phyloP scores from a whole-genome alignment of 1,284 basidiomycete species.

The Cutaneotrichosporon spelunceum region DNA sequence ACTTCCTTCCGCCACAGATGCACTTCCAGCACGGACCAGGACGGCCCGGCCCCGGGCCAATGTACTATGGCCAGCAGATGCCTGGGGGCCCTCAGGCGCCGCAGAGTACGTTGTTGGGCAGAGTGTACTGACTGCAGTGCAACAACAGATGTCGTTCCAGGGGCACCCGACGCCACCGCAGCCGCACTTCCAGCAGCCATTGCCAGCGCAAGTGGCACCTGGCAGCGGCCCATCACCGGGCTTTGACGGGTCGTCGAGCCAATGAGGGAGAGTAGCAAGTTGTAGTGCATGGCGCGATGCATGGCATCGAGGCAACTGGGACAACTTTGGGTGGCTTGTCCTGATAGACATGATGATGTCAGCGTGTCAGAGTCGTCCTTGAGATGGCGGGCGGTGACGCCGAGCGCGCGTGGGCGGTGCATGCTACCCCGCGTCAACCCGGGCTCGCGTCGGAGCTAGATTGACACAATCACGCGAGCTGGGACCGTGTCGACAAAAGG shows the following conservation, averaged over 20 bases:
- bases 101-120: conserved; percentile 34
- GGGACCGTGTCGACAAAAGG: too few relatives aligned
- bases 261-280: conserved; percentile 2
- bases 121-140: conserved; percentile 14
- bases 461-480: too few relatives aligned
- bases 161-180: conserved; percentile 26
- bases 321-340: too few relatives aligned
- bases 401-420: too few relatives aligned
- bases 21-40: conserved; percentile 33
- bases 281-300: conserved; percentile 14
- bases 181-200: conserved; percentile 27
- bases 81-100: conserved; percentile 40
- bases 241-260: conserved; percentile 16
- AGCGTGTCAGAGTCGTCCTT: too few relatives aligned
- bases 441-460: too few relatives aligned
- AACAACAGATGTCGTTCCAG: conserved; percentile 21
- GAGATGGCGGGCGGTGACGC: too few relatives aligned
- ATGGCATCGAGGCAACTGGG: conserved; percentile 6
- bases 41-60: conserved; percentile 24
- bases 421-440: too few relatives aligned
- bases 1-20: conserved; percentile 44
- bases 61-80: conserved; percentile 21
- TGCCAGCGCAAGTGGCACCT: conserved; percentile 15
- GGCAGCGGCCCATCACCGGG: conserved; percentile 4
- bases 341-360: too few relatives aligned